Evolutionary conservation across 192 early-diverging fungal species (phyloP), one percentile per base, ranked within the genome.

Genomic region (Linnemannia hyalina): DNA sequence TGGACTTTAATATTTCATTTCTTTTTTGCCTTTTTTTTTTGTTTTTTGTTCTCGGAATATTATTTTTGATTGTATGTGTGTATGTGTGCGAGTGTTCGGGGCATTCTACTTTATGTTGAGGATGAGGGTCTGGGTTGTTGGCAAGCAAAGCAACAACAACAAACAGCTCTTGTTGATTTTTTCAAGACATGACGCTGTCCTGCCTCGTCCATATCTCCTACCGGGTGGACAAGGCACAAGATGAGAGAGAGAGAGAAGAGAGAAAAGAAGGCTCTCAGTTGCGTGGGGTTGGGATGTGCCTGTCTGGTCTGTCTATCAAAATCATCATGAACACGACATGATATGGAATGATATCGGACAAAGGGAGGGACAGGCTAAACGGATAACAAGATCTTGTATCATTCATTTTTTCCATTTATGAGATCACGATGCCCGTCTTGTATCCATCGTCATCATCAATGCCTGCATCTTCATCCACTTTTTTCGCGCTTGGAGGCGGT

Each of bases 101-200:
- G 60, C 26, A 65, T 65, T 65, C 60, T 65, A 65, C 60, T 65
- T 65, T 65, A 65, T 65, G 60, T 29, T 11, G 60, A 65, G 60
- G 60, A 32, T 26, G 29, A 23, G 60, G 10, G 60, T 11, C 29
- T 32, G 60, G 60, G 29, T 60, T 60, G n/a, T 60, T 60, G 55
- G 54, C 60, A 63, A 32, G 26, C 10, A 32, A 32, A 29, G 22
- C 55, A 22, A 60, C 22, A 60, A 60, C 6, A 18, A 9, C 55
- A 60, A 63, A 65, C 60, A 65, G 60, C 60, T 65, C 60, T 32
- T 26, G 22, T 65, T 65, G n/a, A 29, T 65, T 26, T 32, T 63
- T 52, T 5, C 11, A 15, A 52, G 5, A 20, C 49, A 52, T 52
- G 29, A 10, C 60, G 29, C 29, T 60, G n/a, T 26, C 11, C 29